A percentile compares a stretch with the other conserved stretches of the same genome.
Conservation (phyloP, 2,329 filamentous ascomycete genomes). For the Tolypocladium endophyticum region DNA sequence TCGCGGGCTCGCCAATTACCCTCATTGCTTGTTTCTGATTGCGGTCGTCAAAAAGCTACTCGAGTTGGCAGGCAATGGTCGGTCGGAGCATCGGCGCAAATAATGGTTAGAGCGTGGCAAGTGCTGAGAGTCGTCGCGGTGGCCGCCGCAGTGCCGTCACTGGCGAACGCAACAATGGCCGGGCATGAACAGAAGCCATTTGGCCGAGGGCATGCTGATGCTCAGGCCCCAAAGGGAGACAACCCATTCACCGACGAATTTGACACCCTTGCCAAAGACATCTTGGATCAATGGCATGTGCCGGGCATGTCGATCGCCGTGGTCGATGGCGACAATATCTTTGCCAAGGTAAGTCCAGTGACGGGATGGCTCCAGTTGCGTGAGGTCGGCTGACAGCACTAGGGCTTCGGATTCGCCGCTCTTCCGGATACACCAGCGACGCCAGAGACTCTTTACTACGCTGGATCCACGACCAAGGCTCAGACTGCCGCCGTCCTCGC, state of each 20-base stretch:
- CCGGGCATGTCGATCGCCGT: conserved; percentile 17
- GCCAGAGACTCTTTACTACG: conserved; percentile 41
- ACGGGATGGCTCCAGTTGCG: not conserved
- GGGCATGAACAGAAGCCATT: not conserved
- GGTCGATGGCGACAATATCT: conserved; percentile 14
- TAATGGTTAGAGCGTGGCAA: not conserved
- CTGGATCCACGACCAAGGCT: conserved; percentile 46
- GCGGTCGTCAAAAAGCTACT: no score
- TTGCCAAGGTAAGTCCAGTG: conserved; percentile 10
- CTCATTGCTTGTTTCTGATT: no score
- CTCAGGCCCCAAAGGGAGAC: not conserved
- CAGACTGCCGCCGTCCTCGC: conserved; percentile 39
- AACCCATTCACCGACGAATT: conserved; percentile 8
- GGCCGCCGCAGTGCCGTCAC: not conserved
- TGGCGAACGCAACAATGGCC: not conserved
- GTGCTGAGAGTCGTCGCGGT: not conserved
- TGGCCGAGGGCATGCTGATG: not conserved
- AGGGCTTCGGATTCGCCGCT: conserved; percentile 19
- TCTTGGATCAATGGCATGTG: conserved; percentile 15
- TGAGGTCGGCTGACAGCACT: not conserved
- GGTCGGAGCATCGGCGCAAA: not conserved
- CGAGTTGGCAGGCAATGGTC: not conserved
- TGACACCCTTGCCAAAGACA: conserved; percentile 4
- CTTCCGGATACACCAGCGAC: conserved; percentile 27
- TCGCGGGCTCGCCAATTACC: no score